Evolutionary conservation across 2,329 filamentous ascomycete species (phyloP).

Genomic region (Cladosporium velox): DNA sequence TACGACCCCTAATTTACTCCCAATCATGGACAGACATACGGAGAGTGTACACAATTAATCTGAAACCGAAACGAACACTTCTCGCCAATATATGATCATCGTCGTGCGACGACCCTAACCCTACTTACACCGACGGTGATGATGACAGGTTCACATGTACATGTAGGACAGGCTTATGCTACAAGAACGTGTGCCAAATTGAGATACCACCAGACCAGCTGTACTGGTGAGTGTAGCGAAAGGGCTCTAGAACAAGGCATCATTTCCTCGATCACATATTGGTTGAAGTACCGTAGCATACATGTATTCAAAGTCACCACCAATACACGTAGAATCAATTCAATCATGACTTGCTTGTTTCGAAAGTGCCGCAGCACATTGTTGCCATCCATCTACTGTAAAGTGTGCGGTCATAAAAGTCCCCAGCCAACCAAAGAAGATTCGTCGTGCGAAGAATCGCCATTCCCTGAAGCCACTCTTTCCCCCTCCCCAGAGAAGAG

Average conservation of each 20-base stretch:
- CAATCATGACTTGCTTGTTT: background rate
- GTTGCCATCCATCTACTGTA: background rate
- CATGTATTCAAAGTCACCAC: background rate
- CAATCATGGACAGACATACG: background rate
- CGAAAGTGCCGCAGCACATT: background rate
- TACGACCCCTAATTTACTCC: background rate
- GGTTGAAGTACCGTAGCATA: no score
- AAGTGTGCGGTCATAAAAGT: background rate
- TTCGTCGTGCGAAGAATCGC: background rate
- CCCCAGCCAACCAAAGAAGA: background rate
- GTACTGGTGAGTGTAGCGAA: background rate
- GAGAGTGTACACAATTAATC: background rate
- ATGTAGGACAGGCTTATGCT: background rate
- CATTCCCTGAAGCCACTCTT: background rate
- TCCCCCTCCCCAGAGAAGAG: background rate
- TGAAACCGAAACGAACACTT: background rate
- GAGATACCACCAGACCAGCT: background rate
- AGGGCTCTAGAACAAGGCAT: background rate
- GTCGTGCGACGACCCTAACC: background rate
- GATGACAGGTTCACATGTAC: background rate
- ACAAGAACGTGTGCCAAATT: background rate
- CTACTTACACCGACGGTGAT: background rate
- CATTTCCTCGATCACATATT: background rate
- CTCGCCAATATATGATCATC: background rate
- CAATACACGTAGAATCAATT: background rate